Base-by-base conservation (phyloP, 2,329 filamentous ascomycete species). In the Tolypocladium ovalisporum region DNA sequence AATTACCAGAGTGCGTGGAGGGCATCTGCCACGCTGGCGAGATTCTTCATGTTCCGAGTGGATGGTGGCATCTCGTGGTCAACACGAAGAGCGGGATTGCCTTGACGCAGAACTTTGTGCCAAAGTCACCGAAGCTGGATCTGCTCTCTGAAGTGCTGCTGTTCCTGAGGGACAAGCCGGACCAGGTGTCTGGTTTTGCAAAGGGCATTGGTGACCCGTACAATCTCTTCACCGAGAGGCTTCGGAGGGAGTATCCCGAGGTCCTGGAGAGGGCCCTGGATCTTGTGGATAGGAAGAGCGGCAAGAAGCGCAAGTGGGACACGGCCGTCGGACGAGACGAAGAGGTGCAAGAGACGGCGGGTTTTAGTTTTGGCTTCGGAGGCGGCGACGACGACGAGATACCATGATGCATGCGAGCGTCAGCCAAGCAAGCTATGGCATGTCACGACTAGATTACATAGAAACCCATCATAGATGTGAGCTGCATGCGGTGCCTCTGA, bases 11-110 rank as follows among this genome's bases (percentile, higher is more conserved):
- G 13, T 97, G 92, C 66, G 73, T 88, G 35, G 93, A 97, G 73
- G 93, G 90, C 0, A 85, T 97, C 34, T 97, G 93, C 68, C 73
- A 76, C 17, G 83, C 85, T 47, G 93, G 93, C 2, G 94, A 97
- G 71, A 86, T 97, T 19, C 73, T 97, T 54, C 90, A 97, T 68
- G 93, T 97, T 7, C 93, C 94, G 0, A 91, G 87, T 55, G 92
- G 93, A 7, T 97, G 93, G 93, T 97, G 94, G 86, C 93, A 97
- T 76, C 76, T 97, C 36, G 94, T 97, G 12, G 86, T 97, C 52
- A 97, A 97, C 67, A 75, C 96, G 1, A 88, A 91, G 64, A 80
- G 83, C 15, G 88, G 89, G 49, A 88, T 97, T 61, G 94, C 93
- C 4, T 80, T 97, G 62, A 97, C 93, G 9, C 93, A 97, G 70